Base-by-base conservation (phyloP, 2,329 filamentous ascomycete genomes). In the Ampelomyces quisqualis region DNA sequence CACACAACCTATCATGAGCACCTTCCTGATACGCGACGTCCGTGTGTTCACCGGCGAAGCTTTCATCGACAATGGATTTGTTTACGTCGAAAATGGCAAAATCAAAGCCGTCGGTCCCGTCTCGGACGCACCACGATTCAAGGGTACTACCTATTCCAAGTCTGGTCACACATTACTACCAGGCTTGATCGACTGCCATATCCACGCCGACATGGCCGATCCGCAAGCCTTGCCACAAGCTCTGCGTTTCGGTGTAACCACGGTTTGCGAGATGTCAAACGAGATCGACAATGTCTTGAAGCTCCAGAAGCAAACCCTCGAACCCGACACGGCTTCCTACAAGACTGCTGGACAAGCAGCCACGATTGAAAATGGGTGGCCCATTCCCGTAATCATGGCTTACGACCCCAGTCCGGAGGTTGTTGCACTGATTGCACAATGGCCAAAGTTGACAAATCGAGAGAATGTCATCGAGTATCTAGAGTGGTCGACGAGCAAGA, bases 331-430 rank as follows among this genome's bases (percentile, higher is more conserved):
- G 45, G 73, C 75, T 5, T 72, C 75, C 40, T 69, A 77, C 53
- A 78, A 77, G 51, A 75, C 69, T 1, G 70, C 72, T 2, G 71
- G 73, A 8, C 67, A 71, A 47, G 69, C 72, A 0, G 76, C 76
- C 4, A 78, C 75, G 0, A 72, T 79, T 21, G 68, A 75, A 4
- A 74, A 72, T 24, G 76, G 76, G 2, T 79, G 76, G 76, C 76
- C 77, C 0, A 68, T 66, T 42, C 66, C 71, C 0, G 64, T 75
- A 5, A 68, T 74, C 22, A 57, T 63, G 4, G 67, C 66, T 9
- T 64, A 68, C 38, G 60, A 72, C 42, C 64, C 69, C 28, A 55
- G 62, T 47, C 45, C 44, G 15, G 58, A 68, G 53, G 72, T 60
- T 8, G 44, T 53, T 29, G 69, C 62, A 1, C 68, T 66, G 38